These are phyloP conservation scores for Colletotrichum melonis DNA, from an alignment of 2,329 filamentous ascomycete genomes.

Conservation along the genomic window DNA sequence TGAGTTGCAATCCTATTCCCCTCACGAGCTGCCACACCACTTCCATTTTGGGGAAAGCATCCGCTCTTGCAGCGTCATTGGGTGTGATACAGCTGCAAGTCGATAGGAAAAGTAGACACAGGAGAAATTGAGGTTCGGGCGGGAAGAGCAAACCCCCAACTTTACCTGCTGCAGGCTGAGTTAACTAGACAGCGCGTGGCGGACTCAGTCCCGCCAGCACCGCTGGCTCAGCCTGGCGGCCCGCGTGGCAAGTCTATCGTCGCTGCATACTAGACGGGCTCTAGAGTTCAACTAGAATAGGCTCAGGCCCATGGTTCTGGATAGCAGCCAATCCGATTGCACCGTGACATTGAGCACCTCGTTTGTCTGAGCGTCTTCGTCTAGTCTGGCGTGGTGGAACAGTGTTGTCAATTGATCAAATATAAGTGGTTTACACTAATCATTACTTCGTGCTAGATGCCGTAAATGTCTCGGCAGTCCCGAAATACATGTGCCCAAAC, in stretches of 20 bases:
- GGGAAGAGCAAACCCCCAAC: background rate
- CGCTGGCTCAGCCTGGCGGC: background rate
- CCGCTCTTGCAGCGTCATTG: slow-evolving; percentile 24
- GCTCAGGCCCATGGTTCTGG: background rate
- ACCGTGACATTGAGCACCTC: background rate
- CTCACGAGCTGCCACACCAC: slow-evolving; percentile 10
- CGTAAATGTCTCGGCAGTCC: background rate
- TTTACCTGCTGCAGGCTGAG: background rate
- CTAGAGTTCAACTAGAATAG: background rate
- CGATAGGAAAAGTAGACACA: background rate
- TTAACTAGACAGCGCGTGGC: background rate
- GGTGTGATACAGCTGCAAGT: slow-evolving; percentile 7
- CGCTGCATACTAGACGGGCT: background rate
- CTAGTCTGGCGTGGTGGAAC: too few species aligned
- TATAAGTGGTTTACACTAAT: background rate
- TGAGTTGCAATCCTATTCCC: background rate
- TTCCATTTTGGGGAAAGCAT: slow-evolving; percentile 9
- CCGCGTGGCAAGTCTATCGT: slow-evolving; percentile 4
- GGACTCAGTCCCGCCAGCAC: background rate
- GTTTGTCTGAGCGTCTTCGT: background rate
- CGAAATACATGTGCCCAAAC: background rate
- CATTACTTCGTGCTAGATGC: background rate
- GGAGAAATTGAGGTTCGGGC: background rate
- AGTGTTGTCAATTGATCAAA: background rate
- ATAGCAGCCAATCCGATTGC: background rate